Percentiles rank a stretch among this genome's conserved stretches.
Evolutionary conservation across 495 filamentous ascomycete genomes (phyloP).

Genomic region (Acidomyces sp.): DNA sequence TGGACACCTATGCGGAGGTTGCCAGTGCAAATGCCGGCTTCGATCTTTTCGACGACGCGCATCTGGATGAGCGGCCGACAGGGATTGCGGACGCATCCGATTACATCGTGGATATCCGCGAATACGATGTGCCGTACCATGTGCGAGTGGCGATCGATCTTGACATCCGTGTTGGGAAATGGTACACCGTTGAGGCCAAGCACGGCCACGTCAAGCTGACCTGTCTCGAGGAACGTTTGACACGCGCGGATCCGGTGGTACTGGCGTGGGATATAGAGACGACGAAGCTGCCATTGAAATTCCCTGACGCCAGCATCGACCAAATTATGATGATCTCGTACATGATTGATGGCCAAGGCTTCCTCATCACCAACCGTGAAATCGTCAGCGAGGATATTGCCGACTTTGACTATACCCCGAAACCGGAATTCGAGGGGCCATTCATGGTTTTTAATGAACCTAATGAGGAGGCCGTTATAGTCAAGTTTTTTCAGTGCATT

Average conservation of each 20-base stretch:
- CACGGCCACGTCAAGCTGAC: constrained; percentile 72
- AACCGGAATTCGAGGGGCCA: constrained; percentile 83
- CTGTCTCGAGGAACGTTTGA: constrained; percentile 76
- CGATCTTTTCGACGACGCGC: constrained; percentile 89
- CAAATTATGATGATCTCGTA: constrained; percentile 99
- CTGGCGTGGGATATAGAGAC: constrained; percentile 98
- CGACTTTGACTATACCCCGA: constrained; percentile 97
- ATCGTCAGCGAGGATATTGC: constrained; percentile 95
- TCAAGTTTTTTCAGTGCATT: constrained; percentile 90
- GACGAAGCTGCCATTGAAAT: constrained; percentile 90
- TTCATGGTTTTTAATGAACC: constrained; percentile 99
- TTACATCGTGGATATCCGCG: constrained; percentile 95
- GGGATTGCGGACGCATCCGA: constrained; percentile 81
- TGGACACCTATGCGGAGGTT: constrained; percentile 92
- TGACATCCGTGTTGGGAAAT: constrained; percentile 94
- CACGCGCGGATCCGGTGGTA: constrained; percentile 84
- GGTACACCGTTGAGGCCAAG: constrained; percentile 92
- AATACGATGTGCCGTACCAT: constrained; percentile 99
- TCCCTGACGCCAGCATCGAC: constrained; percentile 89
- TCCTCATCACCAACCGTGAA: constrained; percentile 94
- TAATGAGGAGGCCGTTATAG: constrained; percentile 73
- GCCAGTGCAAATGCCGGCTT: constrained; percentile 60
- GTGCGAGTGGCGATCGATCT: constrained; percentile 96
- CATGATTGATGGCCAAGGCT: constrained; percentile 98
- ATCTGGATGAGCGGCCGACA: constrained; percentile 70